Evolutionary conservation across 1,139 yeast species (phyloP), one percentile per base, ranked within the genome.

Genomic region (Sugiyamaella castrensis): DNA sequence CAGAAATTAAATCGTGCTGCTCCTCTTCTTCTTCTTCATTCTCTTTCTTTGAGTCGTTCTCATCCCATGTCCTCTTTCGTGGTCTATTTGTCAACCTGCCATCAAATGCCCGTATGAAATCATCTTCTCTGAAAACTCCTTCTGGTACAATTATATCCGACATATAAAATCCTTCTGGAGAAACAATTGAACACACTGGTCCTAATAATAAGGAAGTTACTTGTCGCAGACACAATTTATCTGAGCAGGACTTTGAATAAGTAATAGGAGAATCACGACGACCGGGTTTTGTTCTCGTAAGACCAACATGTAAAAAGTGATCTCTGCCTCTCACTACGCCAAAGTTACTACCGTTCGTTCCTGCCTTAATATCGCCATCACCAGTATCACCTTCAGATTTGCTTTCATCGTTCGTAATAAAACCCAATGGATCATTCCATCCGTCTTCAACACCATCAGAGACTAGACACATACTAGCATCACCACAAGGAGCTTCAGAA

Each of bases 401-500:
- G 68, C 73, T 65, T 24, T 58, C 55, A 13, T 63, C 63, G 1
- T 40, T 46, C 24, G 3, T 19, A 11, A 57, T 44, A 16, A 40
- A 38, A 13, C 37, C 53, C 24, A 52, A 35, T 9, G 58, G 57
- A 10, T 55, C 54, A 2, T 50, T 47, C 66, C 66, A 61, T 26
- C 57, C 61, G 4, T 62, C 60, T 6, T 56, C 49, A 2, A 61
- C 47, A 2, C 57, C 53, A 2, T 51, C 46, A 2, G 57, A 63
- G 4, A 73, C 52, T 4, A 63, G 53, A 28, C 73, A 74, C 80
- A 88, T 77, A 8, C 95, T 84, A 0, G 88, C 83, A 64, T 91
- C 98, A 0, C 98, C 98, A 71, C 98, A 91, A 0, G 98, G 98
- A 0, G 87, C 76, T 55, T 87, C 95, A 5, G 94, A 82, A 1